phyloP scores from a whole-genome alignment of 208 protist species.

The Strigomonas galati region DNA sequence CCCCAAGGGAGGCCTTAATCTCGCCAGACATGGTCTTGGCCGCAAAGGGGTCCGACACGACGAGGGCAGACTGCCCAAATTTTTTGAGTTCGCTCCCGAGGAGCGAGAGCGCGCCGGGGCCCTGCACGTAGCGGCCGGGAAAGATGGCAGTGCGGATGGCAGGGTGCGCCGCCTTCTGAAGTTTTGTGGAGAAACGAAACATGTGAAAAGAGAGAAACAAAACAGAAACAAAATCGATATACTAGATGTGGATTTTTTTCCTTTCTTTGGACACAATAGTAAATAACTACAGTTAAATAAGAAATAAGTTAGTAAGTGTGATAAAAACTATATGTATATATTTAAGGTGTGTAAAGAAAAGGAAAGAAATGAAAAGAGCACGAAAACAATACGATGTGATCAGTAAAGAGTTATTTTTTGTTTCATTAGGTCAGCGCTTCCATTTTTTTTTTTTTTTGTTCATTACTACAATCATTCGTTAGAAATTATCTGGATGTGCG shows the following conservation, averaged over 20 bases:
- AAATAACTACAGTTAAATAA: neutral
- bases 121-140: slow-evolving; percentile 31
- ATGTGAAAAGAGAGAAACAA: too few relatives aligned
- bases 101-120: slow-evolving; percentile 18
- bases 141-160: slow-evolving; percentile 16
- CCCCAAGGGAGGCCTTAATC: slow-evolving; percentile 6
- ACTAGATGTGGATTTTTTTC: too few relatives aligned
- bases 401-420: neutral
- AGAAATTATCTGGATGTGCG: neutral
- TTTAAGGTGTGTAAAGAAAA: slow-evolving; percentile 9
- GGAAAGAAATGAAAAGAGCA: neutral
- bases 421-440: neutral
- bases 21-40: slow-evolving; percentile 11
- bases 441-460: neutral
- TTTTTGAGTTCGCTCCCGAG: slow-evolving; percentile 22
- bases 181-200: too few relatives aligned
- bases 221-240: too few relatives aligned
- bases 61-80: slow-evolving; percentile 18
- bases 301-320: neutral
- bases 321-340: too few relatives aligned
- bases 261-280: neutral
- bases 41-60: slow-evolving; percentile 25
- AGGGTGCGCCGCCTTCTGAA: too few relatives aligned
- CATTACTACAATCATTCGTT: neutral
- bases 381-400: too few relatives aligned